Percentiles rank a stretch among this genome's conserved stretches.
These are phyloP conservation scores for Neostapfia colusana DNA, from an alignment of 176 grass and related monocot genomes.

Conservation along the genomic window DNA sequence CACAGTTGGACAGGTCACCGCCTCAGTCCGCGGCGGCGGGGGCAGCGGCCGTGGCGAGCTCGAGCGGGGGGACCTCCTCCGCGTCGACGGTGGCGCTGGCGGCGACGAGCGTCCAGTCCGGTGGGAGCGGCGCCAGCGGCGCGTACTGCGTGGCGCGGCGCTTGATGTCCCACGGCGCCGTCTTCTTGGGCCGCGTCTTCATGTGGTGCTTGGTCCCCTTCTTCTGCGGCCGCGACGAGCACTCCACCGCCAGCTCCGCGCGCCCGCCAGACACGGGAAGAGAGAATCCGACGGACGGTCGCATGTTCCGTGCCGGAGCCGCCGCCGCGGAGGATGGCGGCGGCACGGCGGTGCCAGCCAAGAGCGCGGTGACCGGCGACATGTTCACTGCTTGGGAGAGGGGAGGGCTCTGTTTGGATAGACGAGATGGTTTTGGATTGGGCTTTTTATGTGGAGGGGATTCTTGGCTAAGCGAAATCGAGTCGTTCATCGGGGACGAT, in stretches of 20 bases:
- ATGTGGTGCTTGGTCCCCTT: slow-evolving; percentile 91
- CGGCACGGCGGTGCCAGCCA: slow-evolving; percentile 26
- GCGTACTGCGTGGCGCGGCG: slow-evolving; percentile 65
- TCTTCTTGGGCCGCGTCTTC: slow-evolving; percentile 92
- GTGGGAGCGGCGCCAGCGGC: slow-evolving; percentile 59
- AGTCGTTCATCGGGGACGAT: not conserved
- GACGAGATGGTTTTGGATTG: slow-evolving; percentile 29
- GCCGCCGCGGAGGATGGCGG: not conserved
- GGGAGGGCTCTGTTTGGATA: slow-evolving; percentile 27
- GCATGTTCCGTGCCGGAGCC: not conserved
- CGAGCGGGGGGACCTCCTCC: not conserved
- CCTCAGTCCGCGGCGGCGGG: slow-evolving; percentile 36
- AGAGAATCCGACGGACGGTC: not conserved
- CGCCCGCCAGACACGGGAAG: not conserved
- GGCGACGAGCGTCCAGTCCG: slow-evolving; percentile 75
- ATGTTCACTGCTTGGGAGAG: not conserved
- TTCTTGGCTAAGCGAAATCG: not conserved
- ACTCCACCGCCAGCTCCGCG: slow-evolving; percentile 58
- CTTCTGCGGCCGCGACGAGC: slow-evolving; percentile 88
- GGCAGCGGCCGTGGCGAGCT: slow-evolving; percentile 46
- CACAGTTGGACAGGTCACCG: not conserved
- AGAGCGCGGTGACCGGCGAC: slow-evolving; percentile 37
- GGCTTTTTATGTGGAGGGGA: not conserved
- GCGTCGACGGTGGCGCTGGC: not conserved
- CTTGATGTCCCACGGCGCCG: slow-evolving; percentile 63